Evolutionary conservation across 805 yeast genomes (phyloP).

Genomic region (Kuraishia floccosa): DNA sequence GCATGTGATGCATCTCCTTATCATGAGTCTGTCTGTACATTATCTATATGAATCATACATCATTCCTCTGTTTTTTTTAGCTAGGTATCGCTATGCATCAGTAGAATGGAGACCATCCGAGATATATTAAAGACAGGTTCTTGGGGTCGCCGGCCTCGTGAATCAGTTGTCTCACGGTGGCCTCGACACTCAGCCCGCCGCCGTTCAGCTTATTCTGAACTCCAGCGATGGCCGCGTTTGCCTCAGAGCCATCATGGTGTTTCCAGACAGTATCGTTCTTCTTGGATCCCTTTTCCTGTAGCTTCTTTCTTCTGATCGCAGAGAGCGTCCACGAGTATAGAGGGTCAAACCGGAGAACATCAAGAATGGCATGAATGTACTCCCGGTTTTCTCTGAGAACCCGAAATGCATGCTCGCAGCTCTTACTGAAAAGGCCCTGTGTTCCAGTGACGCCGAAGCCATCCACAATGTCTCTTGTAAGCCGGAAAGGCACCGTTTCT

Average conservation of each 20-base stretch:
- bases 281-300: slow-evolving; percentile 3
- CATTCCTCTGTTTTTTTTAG: too few relatives aligned
- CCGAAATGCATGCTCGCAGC: slow-evolving; percentile 63
- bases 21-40: too few relatives aligned
- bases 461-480: slow-evolving; percentile 84
- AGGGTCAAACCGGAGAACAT: slow-evolving; percentile 87
- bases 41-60: too few relatives aligned
- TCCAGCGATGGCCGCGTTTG: slow-evolving; percentile 62
- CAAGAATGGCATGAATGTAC: slow-evolving; percentile 69
- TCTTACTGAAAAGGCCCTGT: slow-evolving; percentile 61
- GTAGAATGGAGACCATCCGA: slow-evolving; percentile 78
- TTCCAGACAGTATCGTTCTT: slow-evolving; percentile 4
- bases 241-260: slow-evolving; percentile 51
- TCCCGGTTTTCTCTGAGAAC: slow-evolving; percentile 57
- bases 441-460: slow-evolving; percentile 87
- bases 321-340: slow-evolving; percentile 86
- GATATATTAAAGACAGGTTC: slow-evolving; percentile 64
- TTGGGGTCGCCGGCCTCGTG: slow-evolving; percentile 59
- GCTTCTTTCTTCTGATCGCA: slow-evolving; percentile 49
- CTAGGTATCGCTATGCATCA: too few relatives aligned
- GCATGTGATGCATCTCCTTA: too few relatives aligned
- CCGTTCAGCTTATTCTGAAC: slow-evolving; percentile 63
- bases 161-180: slow-evolving; percentile 71
- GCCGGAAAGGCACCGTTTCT: slow-evolving; percentile 86
- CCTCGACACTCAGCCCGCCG: slow-evolving; percentile 66